Evolutionary conservation across 805 yeast species (phyloP), one percentile per base, ranked within the genome.

Genomic region (Spathaspora sp.): DNA sequence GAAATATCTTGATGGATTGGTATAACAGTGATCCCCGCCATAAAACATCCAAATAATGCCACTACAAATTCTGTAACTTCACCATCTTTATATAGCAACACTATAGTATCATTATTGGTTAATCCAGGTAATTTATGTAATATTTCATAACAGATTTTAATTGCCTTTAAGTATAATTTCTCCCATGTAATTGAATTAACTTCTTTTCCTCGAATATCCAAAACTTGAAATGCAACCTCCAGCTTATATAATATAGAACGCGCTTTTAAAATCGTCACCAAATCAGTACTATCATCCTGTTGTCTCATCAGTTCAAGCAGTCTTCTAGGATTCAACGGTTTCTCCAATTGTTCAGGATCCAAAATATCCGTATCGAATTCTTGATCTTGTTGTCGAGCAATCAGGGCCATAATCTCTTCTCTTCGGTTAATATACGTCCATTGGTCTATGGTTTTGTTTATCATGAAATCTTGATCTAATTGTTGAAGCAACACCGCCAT

Each of bases 11-110:
- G 85, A 49, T 88, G 88, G 42, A 94, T 83, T 0, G 99, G 99
- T 5, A 94, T 93, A 0, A 98, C 98, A 2, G 94, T 92, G 45
- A 90, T 87, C 1, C 96, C 97, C 1, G 97, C 96, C 51, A 93
- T 73, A 57, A 93, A 89, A 63, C 97, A 92, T 6, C 97, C 99
- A 65, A 90, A 80, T 18, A 94, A 66, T 0, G 98, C 96, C 1
- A 88, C 81, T 0, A 89, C 80, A 64, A 92, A 93, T 56, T 94
- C 98, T 11, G 88, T 78, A 2, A 89, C 83, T 66, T 94, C 98
- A 29, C 79, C 78, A 52, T 86, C 90, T 59, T 88, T 90, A 64
- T 91, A 94, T 58, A 96, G 79, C 43, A 94, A 72, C 31, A 89
- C 82, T 0, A 93, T 96, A 35, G 96, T 78, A 63, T 90, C 97